A percentile compares a stretch with the other conserved stretches of the same genome.
Conservation (phyloP, 768 basidiomycete genomes). For the Pholiota microspora region DNA sequence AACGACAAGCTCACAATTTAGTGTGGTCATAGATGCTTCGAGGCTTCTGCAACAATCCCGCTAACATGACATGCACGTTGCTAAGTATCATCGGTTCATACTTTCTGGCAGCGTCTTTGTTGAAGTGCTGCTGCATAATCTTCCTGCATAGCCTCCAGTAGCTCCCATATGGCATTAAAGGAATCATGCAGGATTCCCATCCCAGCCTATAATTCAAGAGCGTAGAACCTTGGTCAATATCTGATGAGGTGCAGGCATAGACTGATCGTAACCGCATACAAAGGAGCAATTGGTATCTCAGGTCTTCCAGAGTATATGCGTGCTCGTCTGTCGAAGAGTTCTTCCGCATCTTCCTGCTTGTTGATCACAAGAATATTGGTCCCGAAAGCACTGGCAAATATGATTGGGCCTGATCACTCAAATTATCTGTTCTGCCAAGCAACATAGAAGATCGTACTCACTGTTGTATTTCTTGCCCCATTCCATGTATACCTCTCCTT, state of each 20-base stretch:
- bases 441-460: not conserved
- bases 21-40: slow-evolving; percentile 11
- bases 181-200: slow-evolving; percentile 30
- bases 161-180: slow-evolving; percentile 30
- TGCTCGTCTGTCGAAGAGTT: slow-evolving; percentile 40
- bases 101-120: slow-evolving; percentile 21
- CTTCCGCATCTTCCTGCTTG: slow-evolving; percentile 16
- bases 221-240: not conserved
- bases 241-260: too few species aligned
- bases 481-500: slow-evolving; percentile 8
- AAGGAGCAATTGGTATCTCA: slow-evolving; percentile 18
- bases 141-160: slow-evolving; percentile 36
- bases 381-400: slow-evolving; percentile 21
- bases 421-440: not conserved
- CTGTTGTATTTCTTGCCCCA: slow-evolving; percentile 17
- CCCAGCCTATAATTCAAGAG: slow-evolving; percentile 23
- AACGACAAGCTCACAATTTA: slow-evolving; percentile 16
- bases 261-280: slow-evolving; percentile 1
- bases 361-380: slow-evolving; percentile 27
- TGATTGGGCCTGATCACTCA: slow-evolving; percentile 15
- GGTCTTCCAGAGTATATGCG: slow-evolving; percentile 46
- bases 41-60: slow-evolving; percentile 18
- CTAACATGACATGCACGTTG: slow-evolving; percentile 29
- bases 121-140: slow-evolving; percentile 33
- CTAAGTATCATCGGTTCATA: slow-evolving; percentile 26